Conservation (phyloP, 1,284 basidiomycete species). For the Psilocybe mexicana region DNA sequence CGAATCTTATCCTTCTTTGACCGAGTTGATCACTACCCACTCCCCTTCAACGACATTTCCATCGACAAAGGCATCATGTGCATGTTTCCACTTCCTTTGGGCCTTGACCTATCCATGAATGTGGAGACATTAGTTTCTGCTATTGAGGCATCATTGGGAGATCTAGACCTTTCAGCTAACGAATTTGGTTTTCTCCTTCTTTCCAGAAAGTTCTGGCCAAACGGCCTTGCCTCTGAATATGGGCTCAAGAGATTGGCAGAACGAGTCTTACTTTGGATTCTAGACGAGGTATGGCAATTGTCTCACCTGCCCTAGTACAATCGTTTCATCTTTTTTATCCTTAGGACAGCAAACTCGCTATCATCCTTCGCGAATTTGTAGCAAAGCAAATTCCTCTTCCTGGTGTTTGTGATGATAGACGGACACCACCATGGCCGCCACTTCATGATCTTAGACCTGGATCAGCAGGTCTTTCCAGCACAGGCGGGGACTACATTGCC, state of each 20-base stretch:
- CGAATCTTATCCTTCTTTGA: constrained; percentile 62
- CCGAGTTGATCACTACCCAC: constrained; percentile 38
- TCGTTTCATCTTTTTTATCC: constrained; percentile 7
- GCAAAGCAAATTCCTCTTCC: constrained; percentile 56
- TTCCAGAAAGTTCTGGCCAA: constrained; percentile 69
- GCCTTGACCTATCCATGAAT: constrained; percentile 68
- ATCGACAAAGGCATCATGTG: constrained; percentile 40
- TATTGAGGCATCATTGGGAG: constrained; percentile 70
- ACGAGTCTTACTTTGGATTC: constrained; percentile 58
- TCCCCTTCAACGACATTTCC: constrained; percentile 38
- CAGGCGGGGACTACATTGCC: constrained; percentile 66
- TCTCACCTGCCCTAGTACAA: neutral
- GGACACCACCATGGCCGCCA: constrained; percentile 51
- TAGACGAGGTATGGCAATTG: constrained; percentile 55
- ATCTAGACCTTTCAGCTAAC: constrained; percentile 71
- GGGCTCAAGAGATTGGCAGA: constrained; percentile 54
- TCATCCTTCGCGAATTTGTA: constrained; percentile 64
- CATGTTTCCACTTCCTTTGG: constrained; percentile 65
- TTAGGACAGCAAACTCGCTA: constrained; percentile 62
- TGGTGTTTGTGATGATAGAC: constrained; percentile 54
- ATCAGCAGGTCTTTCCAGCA: constrained; percentile 48
- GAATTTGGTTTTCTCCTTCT: constrained; percentile 72
- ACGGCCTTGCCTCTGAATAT: constrained; percentile 69
- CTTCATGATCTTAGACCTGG: constrained; percentile 36
- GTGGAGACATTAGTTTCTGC: constrained; percentile 72